phyloP scores from a whole-genome alignment of 495 filamentous ascomycete genomes.

The Penicillium arizonense region DNA sequence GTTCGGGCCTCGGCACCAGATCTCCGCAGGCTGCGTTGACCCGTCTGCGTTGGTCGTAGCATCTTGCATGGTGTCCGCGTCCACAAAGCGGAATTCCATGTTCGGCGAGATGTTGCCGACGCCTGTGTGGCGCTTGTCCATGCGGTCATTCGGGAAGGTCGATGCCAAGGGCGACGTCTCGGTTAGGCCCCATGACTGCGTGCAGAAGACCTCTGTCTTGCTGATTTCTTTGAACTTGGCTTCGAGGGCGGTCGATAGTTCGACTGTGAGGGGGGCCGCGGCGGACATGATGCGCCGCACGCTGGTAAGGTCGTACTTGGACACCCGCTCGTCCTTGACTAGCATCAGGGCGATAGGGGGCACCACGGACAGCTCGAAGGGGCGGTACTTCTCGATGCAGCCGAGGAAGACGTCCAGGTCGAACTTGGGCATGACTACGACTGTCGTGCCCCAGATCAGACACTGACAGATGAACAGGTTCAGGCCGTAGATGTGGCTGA shows the following conservation, averaged over 20 bases:
- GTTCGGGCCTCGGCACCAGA: slow-evolving; percentile 55
- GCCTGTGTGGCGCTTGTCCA: slow-evolving; percentile 53
- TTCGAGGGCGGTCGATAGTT: slow-evolving; percentile 61
- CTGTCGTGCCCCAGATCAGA: slow-evolving; percentile 19
- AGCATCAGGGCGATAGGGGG: slow-evolving; percentile 77
- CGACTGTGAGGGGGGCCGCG: slow-evolving; percentile 73
- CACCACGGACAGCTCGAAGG: slow-evolving; percentile 38
- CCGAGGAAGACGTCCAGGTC: slow-evolving; percentile 52
- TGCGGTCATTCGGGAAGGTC: slow-evolving; percentile 48
- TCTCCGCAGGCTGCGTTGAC: slow-evolving; percentile 55
- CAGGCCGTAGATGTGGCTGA: slow-evolving; percentile 82
- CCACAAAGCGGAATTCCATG: slow-evolving; percentile 59
- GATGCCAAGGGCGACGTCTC: slow-evolving; percentile 50
- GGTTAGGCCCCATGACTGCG: slow-evolving; percentile 77
- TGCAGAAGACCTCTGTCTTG: slow-evolving; percentile 58
- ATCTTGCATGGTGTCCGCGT: slow-evolving; percentile 35
- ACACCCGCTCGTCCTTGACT: slow-evolving; percentile 63
- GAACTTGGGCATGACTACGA: slow-evolving; percentile 73
- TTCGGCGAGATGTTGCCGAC: slow-evolving; percentile 58
- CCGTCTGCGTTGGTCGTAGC: slow-evolving; percentile 41
- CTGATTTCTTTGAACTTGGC: slow-evolving; percentile 41
- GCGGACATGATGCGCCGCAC: slow-evolving; percentile 75
- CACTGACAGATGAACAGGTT: slow-evolving; percentile 23
- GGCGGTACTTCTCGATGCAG: slow-evolving; percentile 20
- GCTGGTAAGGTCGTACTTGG: slow-evolving; percentile 67